Conservation (phyloP, 495 filamentous ascomycete genomes). For the Pseudoneurospora amorphoporcata region DNA sequence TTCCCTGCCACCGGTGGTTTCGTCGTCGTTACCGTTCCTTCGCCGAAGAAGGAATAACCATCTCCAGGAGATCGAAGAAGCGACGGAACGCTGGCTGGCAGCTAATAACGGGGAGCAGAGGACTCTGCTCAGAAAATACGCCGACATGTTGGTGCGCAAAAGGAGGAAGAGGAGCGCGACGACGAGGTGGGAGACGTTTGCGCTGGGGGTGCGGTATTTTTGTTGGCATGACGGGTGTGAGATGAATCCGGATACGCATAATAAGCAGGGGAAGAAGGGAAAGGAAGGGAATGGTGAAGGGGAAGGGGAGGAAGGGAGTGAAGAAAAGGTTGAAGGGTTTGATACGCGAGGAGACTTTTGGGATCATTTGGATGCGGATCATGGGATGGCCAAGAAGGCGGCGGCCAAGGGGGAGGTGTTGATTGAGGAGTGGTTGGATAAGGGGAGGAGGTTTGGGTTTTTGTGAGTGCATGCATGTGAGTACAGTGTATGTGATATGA, state of each 20-base stretch:
- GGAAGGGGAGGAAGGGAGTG: neutral
- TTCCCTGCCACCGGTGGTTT: neutral
- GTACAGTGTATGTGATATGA: neutral
- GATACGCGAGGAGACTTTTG: slow-evolving; percentile 18
- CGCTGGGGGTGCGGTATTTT: slow-evolving; percentile 19
- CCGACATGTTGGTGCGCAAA: slow-evolving; percentile 11
- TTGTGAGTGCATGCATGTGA: neutral
- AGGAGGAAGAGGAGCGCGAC: slow-evolving; percentile 16
- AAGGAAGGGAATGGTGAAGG: neutral
- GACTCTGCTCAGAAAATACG: slow-evolving; percentile 10
- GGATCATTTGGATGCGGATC: slow-evolving; percentile 13
- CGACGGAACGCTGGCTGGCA: slow-evolving; percentile 14
- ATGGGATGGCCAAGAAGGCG: too few relatives aligned
- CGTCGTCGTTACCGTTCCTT: slow-evolving; percentile 13
- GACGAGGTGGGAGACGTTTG: slow-evolving; percentile 23
- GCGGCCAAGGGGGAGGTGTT: slow-evolving; percentile 6
- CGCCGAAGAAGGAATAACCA: too few relatives aligned
- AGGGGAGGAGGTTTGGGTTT: slow-evolving; percentile 19
- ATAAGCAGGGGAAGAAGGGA: neutral
- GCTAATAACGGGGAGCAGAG: slow-evolving; percentile 3
- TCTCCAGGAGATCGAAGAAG: too few relatives aligned
- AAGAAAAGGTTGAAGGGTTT: neutral
- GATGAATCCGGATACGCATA: neutral
- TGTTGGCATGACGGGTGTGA: slow-evolving; percentile 17
- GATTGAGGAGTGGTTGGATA: slow-evolving; percentile 18